phyloP scores from a whole-genome alignment of 2,329 filamentous ascomycete genomes.

The Hymenoscyphus fructigenus region DNA sequence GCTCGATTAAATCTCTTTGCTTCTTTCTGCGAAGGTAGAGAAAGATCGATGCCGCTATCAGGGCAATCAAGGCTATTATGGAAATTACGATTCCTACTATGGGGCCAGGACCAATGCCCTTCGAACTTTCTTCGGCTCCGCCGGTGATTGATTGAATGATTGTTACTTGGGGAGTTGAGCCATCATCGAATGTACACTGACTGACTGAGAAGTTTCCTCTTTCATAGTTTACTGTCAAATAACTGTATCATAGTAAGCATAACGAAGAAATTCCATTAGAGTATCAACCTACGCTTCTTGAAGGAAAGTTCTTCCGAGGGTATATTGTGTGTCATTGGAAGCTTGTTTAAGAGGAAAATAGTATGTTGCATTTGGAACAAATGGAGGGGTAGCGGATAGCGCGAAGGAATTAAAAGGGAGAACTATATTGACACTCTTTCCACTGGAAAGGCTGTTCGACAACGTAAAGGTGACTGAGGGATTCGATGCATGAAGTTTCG shows the following conservation, averaged over 20 bases:
- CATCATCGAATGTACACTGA: slow-evolving; percentile 9
- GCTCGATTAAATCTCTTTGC: slow-evolving; percentile 1
- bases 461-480: slow-evolving; percentile 39
- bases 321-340: slow-evolving; percentile 38
- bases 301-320: slow-evolving; percentile 40
- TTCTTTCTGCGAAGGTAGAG: neutral
- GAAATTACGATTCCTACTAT: neutral
- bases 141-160: neutral
- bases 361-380: slow-evolving; percentile 24
- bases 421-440: slow-evolving; percentile 34
- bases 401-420: slow-evolving; percentile 41
- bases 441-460: slow-evolving; percentile 28
- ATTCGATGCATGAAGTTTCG: slow-evolving; percentile 29
- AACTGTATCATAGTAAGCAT: slow-evolving; percentile 4
- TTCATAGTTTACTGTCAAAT: slow-evolving; percentile 15
- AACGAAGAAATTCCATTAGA: neutral
- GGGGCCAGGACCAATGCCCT: neutral
- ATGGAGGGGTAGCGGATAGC: slow-evolving; percentile 38
- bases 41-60: neutral
- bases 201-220: slow-evolving; percentile 11
- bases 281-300: slow-evolving; percentile 37
- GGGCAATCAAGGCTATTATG: neutral
- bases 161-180: neutral
- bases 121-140: neutral
- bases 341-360: slow-evolving; percentile 42